These are phyloP conservation scores for Monosporozyma aerobia DNA, from an alignment of 805 yeast genomes.

Conservation along the genomic window DNA sequence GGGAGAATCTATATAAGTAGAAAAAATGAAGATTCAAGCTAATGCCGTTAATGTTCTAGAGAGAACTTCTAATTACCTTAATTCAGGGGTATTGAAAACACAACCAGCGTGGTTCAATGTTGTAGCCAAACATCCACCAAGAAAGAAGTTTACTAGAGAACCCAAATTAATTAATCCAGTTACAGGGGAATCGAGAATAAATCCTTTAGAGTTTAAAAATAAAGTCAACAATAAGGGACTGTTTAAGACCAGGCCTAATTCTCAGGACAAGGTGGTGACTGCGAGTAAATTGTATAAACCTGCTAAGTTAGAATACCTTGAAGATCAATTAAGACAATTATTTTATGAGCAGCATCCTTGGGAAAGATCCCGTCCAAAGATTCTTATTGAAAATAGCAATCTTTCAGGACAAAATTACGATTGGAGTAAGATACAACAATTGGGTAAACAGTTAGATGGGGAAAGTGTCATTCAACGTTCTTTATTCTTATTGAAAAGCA, in stretches of 20 bases:
- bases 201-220: constrained; percentile 11
- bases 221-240: constrained; percentile 13
- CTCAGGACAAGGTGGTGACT: constrained; percentile 13
- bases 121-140: constrained; percentile 77
- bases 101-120: constrained; percentile 89
- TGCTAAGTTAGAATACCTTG: constrained; percentile 29
- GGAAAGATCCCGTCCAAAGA: constrained; percentile 90
- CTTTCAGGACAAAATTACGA: constrained; percentile 51
- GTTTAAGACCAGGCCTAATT: constrained; percentile 29
- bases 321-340: constrained; percentile 72
- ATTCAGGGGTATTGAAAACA: constrained; percentile 54
- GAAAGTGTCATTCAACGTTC: constrained; percentile 80
- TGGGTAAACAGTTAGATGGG: constrained; percentile 71
- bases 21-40: constrained; percentile 59
- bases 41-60: constrained; percentile 69
- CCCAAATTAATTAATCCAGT: constrained; percentile 24
- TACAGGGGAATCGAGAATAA: constrained; percentile 3
- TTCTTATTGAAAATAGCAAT: constrained; percentile 66
- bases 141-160: constrained; percentile 39
- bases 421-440: constrained; percentile 74
- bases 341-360: constrained; percentile 95
- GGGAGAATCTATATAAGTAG: background rate
- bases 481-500: constrained; percentile 40
- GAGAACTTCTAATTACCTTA: constrained; percentile 68
- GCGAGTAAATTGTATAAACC: constrained; percentile 19